Evolutionary conservation across 2,329 filamentous ascomycete genomes (phyloP), one percentile per base, ranked within the genome.

Genomic region (Hortaea werneckii): DNA sequence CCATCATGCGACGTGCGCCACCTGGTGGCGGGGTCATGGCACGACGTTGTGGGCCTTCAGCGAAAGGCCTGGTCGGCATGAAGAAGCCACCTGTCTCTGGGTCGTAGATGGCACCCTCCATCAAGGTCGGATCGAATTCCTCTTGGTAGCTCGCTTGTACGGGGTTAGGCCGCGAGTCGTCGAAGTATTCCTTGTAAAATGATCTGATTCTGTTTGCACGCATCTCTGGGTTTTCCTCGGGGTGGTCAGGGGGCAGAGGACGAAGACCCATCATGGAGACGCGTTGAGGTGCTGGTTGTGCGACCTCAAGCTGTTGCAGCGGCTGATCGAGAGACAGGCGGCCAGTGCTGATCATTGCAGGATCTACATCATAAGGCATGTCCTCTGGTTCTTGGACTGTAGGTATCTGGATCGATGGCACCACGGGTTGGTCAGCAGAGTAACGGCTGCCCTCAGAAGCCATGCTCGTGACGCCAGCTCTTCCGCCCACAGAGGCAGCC

Each of bases 161-260:
- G 9, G 63, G 62, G 37, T 67, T 69, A 2, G 69, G 65, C 62
- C 80, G 85, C 48, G 74, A 79, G 37, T 95, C 90, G 54, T 96
- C 92, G 58, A 98, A 98, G 70, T 98, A 98, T 64, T 98, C 92
- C 71, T 95, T 95, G 73, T 98, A 98, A 72, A 98, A 98, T 4
- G 92, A 98, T 64, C 92, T 80, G 55, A 98, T 98, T 48, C 92
- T 82, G 72, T 95, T 96, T 53, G 92, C 92, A 58, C 92, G 81
- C 60, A 90, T 82, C 65, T 96, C 92, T 0, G 92, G 88, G 62
- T 95, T 90, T 62, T 96, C 92, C 3, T 82, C 79, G 38, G 86
- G 80, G 53, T 94, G 85, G 59, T 89, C 82, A 32, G 88, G 87
- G 5, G 92, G 92, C 51, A 98, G 75, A 20, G 92, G 92, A 11